Evolutionary conservation across 1,284 basidiomycete species (phyloP).

Genomic region (Stereum hirsutum): DNA sequence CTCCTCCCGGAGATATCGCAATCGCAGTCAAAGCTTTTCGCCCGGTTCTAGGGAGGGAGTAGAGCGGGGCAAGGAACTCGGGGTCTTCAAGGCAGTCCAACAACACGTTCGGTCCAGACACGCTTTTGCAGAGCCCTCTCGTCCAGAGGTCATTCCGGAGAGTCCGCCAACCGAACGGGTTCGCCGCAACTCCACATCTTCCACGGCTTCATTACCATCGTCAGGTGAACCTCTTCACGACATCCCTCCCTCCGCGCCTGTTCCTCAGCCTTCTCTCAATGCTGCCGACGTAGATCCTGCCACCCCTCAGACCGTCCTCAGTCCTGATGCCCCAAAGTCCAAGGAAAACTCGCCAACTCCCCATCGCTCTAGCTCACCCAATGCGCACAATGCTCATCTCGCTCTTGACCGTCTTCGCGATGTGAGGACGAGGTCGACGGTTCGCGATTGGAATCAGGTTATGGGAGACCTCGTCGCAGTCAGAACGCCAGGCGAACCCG

Average conservation of each 20-base stretch:
- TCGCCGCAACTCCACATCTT: constrained; percentile 39
- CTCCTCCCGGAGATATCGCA: constrained; percentile 26
- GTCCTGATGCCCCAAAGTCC: constrained; percentile 4
- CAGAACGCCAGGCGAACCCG: constrained; percentile 43
- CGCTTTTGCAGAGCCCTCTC: constrained; percentile 25
- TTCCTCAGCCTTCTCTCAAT: constrained; percentile 3
- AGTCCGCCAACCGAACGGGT: constrained; percentile 12
- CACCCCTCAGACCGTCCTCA: constrained; percentile 13
- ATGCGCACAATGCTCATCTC: constrained; percentile 8
- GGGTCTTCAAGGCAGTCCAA: constrained; percentile 54
- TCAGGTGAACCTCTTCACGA: constrained; percentile 10
- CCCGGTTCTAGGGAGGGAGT: constrained; percentile 28
- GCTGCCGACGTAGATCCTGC: constrained; percentile 10
- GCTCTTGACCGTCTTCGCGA: constrained; percentile 14
- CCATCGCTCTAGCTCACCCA: not conserved
- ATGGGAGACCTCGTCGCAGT: constrained; percentile 44
- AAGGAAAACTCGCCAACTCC: not conserved
- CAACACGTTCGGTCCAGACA: constrained; percentile 49
- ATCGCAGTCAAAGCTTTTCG: constrained; percentile 52
- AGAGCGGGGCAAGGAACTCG: constrained; percentile 33
- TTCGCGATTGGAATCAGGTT: constrained; percentile 59
- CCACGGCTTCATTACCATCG: constrained; percentile 12
- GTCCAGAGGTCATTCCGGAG: constrained; percentile 12
- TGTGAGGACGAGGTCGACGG: constrained; percentile 8
- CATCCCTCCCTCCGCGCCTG: constrained; percentile 4